phyloP scores from a whole-genome alignment of 2,329 filamentous ascomycete genomes.

The Fusarium sulawesiense region DNA sequence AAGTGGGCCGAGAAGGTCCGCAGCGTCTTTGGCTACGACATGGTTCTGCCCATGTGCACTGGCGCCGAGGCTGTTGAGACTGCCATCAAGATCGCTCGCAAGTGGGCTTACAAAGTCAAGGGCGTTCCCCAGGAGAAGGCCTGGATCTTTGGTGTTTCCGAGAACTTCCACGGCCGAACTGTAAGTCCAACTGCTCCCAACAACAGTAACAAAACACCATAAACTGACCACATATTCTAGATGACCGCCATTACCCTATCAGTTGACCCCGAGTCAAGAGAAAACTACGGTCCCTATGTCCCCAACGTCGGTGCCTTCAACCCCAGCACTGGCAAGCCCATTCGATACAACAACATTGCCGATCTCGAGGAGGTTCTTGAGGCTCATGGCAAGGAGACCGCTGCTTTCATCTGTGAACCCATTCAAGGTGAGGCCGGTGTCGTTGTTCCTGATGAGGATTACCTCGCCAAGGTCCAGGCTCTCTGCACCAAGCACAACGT shows the following conservation, averaged over 20 bases:
- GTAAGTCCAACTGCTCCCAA: conserved; percentile 62
- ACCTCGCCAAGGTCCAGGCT: conserved; percentile 80
- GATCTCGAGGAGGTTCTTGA: conserved; percentile 39
- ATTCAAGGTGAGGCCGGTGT: conserved; percentile 91
- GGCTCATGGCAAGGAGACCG: conserved; percentile 35
- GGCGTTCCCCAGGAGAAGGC: conserved; percentile 38
- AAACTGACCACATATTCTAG: conserved; percentile 54
- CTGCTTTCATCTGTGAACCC: conserved; percentile 39
- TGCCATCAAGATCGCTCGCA: conserved; percentile 39
- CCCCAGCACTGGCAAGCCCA: conserved; percentile 34
- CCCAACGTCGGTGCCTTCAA: conserved; percentile 81
- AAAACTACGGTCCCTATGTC: conserved; percentile 96
- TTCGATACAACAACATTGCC: conserved; percentile 39
- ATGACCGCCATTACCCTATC: conserved; percentile 97
- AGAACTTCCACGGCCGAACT: conserved; percentile 60
- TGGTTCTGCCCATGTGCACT: conserved; percentile 38
- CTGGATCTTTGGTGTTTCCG: conserved; percentile 39
- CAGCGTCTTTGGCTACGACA: conserved; percentile 37
- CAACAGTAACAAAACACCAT: not conserved
- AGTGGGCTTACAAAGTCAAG: conserved; percentile 41
- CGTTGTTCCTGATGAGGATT: conserved; percentile 84
- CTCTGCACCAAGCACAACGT: conserved; percentile 97
- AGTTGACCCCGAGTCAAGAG: conserved; percentile 92
- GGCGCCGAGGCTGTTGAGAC: conserved; percentile 39
- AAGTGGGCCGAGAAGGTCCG: conserved; percentile 41